Conservation (phyloP, 2,329 filamentous ascomycete genomes). For the Cytospora chrysosperma region DNA sequence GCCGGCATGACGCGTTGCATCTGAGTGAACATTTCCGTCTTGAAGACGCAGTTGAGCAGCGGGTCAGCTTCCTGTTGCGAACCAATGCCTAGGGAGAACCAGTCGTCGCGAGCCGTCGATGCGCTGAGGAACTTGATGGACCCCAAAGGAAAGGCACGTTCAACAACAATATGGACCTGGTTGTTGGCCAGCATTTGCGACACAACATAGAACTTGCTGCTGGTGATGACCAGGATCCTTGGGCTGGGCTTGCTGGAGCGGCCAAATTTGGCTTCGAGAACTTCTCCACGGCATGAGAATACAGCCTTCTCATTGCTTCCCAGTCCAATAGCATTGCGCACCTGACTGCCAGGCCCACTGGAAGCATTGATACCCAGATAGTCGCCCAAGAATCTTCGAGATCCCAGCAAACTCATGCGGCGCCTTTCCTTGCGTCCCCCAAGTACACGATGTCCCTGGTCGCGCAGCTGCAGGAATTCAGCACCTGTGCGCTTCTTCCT, state of each 20-base stretch:
- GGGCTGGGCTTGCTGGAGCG: constrained; percentile 92
- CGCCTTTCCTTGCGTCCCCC: constrained; percentile 86
- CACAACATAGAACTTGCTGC: constrained; percentile 83
- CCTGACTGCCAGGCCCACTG: constrained; percentile 75
- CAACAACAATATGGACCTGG: constrained; percentile 76
- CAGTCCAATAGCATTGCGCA: constrained; percentile 73
- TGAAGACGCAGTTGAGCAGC: constrained; percentile 89
- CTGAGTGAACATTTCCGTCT: constrained; percentile 96
- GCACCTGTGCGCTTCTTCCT: constrained; percentile 87
- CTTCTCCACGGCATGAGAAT: constrained; percentile 89
- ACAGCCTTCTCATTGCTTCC: constrained; percentile 70
- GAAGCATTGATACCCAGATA: constrained; percentile 86
- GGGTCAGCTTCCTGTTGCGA: constrained; percentile 90
- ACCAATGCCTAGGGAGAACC: constrained; percentile 91
- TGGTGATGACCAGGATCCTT: constrained; percentile 80
- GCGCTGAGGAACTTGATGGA: constrained; percentile 84
- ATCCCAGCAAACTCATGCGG: constrained; percentile 87
- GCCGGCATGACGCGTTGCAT: constrained; percentile 78
- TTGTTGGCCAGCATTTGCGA: constrained; percentile 80
- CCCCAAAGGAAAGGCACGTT: constrained; percentile 78
- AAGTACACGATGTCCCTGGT: constrained; percentile 81
- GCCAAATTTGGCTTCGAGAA: constrained; percentile 91
- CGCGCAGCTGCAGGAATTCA: constrained; percentile 83
- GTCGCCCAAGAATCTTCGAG: constrained; percentile 88
- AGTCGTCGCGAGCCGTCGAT: constrained; percentile 86